Percentiles rank a stretch among this genome's conserved stretches.
phyloP scores from a whole-genome alignment of 352 stramenopile genomes.

The Hyaloperonospora arabidopsidis region DNA sequence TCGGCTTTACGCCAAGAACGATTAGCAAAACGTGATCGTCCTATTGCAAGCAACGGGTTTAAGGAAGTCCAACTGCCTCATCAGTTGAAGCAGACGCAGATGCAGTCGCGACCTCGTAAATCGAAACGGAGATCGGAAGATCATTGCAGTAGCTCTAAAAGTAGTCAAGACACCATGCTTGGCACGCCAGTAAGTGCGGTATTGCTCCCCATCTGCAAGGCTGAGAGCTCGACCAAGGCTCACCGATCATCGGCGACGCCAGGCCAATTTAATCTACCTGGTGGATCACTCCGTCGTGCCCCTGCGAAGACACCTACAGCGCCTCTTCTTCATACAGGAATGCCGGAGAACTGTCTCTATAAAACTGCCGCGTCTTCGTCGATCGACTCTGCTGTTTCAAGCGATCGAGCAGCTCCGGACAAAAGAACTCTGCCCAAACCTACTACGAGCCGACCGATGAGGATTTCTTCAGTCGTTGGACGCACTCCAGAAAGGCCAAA shows the following conservation, averaged over 20 bases:
- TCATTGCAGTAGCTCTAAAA: constrained; percentile 6
- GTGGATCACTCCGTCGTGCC: constrained; percentile 9
- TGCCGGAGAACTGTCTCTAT: constrained; percentile 14
- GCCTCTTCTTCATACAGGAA: constrained; percentile 8
- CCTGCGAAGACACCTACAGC: constrained; percentile 5
- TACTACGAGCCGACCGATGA: constrained; percentile 8
- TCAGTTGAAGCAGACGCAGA: constrained; percentile 19
- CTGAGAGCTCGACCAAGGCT: neutral
- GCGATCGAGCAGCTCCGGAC: neutral
- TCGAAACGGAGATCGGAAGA: constrained; percentile 18
- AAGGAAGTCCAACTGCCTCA: constrained; percentile 37
- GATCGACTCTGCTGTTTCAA: constrained; percentile 1
- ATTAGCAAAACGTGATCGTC: constrained; percentile 33
- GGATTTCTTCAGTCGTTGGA: constrained; percentile 47
- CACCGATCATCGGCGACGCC: neutral
- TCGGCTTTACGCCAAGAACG: constrained; percentile 56
- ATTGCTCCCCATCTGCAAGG: constrained; percentile 2
- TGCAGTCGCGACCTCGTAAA: constrained; percentile 13
- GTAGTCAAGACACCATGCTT: constrained; percentile 13
- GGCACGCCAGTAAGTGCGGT: constrained; percentile 2
- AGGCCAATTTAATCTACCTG: neutral
- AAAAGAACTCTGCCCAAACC: constrained; percentile 4
- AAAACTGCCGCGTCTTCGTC: constrained; percentile 9
- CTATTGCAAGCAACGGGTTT: constrained; percentile 29
- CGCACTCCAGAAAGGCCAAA: constrained; percentile 73